Evolutionary conservation across 306 rosid species (phyloP).

Genomic region (Cercis canadensis): DNA sequence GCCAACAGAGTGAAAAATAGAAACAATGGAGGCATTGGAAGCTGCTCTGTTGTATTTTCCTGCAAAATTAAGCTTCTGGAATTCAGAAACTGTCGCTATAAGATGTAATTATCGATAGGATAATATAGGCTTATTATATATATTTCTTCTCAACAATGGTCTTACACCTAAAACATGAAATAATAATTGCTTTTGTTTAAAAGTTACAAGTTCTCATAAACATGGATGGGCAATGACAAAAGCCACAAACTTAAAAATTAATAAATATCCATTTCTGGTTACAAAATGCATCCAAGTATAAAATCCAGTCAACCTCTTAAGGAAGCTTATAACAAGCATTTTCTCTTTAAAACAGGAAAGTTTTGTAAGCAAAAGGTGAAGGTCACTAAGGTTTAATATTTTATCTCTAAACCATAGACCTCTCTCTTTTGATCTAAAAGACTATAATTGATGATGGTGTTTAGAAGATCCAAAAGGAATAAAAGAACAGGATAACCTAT

Average conservation of each 20-base stretch:
- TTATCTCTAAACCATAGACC: slow-evolving; percentile 9
- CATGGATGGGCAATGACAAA: slow-evolving; percentile 9
- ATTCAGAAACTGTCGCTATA: slow-evolving; percentile 33
- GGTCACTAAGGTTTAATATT: slow-evolving; percentile 23
- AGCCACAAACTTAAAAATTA: not conserved
- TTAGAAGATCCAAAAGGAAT: slow-evolving; percentile 6
- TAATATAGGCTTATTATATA: slow-evolving; percentile 13
- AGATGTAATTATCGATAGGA: slow-evolving; percentile 10
- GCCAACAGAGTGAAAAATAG: slow-evolving; percentile 77
- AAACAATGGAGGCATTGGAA: slow-evolving; percentile 84
- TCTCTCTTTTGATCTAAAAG: slow-evolving; percentile 22
- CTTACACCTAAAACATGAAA: slow-evolving; percentile 7
- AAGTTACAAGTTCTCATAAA: slow-evolving; percentile 4
- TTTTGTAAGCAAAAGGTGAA: slow-evolving; percentile 9
- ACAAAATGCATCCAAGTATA: slow-evolving; percentile 1
- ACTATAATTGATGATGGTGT: not conserved
- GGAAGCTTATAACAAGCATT: slow-evolving; percentile 9
- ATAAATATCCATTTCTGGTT: not conserved
- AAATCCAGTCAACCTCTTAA: slow-evolving; percentile 12
- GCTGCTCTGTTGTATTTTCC: slow-evolving; percentile 64
- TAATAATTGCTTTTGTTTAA: slow-evolving; percentile 12
- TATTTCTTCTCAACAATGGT: slow-evolving; percentile 22
- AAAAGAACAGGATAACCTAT: not conserved
- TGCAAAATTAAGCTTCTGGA: slow-evolving; percentile 49
- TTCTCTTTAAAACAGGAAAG: not conserved